phyloP scores from a whole-genome alignment of 768 basidiomycete species.

The Pleurotus citrinopileatus region DNA sequence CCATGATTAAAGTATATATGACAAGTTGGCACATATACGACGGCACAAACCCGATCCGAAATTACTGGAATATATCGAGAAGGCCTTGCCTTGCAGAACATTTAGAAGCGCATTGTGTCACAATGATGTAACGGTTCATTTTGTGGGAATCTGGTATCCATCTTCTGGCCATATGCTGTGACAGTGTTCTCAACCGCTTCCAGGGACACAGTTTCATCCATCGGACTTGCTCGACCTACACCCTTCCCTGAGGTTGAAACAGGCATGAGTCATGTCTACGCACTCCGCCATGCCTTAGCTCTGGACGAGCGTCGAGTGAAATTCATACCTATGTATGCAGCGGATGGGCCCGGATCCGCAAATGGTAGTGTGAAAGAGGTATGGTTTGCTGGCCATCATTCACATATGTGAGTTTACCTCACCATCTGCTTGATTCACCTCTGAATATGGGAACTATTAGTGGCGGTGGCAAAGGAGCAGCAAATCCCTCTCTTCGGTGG shows the following conservation, averaged over 20 bases:
- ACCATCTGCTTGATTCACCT: background rate
- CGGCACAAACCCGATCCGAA: no score
- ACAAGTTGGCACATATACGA: no score
- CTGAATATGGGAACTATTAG: background rate
- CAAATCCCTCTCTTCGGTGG: slow-evolving; percentile 8
- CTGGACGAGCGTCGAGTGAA: slow-evolving; percentile 46
- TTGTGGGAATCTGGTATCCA: slow-evolving; percentile 44
- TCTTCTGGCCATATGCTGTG: no score
- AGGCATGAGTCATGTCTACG: slow-evolving; percentile 29
- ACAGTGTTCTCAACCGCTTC: no score
- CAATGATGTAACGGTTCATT: slow-evolving; percentile 34
- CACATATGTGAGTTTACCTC: slow-evolving; percentile 25
- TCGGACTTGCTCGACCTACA: slow-evolving; percentile 32
- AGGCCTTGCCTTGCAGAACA: background rate
- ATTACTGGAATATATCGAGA: no score
- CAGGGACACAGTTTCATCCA: slow-evolving; percentile 48
- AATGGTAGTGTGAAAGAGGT: slow-evolving; percentile 24
- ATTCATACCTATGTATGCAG: slow-evolving; percentile 35
- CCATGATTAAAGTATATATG: no score
- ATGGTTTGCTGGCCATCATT: slow-evolving; percentile 27
- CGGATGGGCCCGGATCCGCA: slow-evolving; percentile 26
- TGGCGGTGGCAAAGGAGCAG: slow-evolving; percentile 5
- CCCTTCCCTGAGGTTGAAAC: slow-evolving; percentile 28
- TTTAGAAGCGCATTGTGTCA: slow-evolving; percentile 21
- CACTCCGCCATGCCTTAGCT: slow-evolving; percentile 45